phyloP scores from a whole-genome alignment of 2,329 filamentous ascomycete genomes.

The Calonectria naviculata region DNA sequence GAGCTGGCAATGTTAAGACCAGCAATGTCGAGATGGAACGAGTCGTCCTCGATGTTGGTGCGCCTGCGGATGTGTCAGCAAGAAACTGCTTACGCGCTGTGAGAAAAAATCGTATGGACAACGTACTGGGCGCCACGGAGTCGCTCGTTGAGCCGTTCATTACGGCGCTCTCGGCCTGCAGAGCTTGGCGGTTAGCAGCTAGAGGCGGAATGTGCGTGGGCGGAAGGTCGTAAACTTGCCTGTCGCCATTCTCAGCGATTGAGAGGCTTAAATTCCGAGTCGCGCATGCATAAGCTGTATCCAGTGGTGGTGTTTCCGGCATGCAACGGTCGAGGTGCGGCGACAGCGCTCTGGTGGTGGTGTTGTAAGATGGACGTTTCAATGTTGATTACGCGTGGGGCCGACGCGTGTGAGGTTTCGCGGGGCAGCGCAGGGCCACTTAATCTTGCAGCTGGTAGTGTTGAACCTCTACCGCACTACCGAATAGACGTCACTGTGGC shows the following conservation, averaged over 20 bases:
- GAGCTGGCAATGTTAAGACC: slow-evolving; percentile 48
- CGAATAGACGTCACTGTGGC: neutral
- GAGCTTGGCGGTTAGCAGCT: slow-evolving; percentile 12
- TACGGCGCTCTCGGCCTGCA: slow-evolving; percentile 60
- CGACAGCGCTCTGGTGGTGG: slow-evolving; percentile 9
- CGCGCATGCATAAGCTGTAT: slow-evolving; percentile 17
- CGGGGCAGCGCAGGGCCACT: slow-evolving; percentile 30
- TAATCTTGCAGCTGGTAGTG: neutral
- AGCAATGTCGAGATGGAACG: slow-evolving; percentile 66
- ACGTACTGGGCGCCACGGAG: slow-evolving; percentile 73
- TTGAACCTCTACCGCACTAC: too few relatives aligned
- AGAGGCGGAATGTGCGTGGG: neutral
- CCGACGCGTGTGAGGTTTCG: slow-evolving; percentile 37
- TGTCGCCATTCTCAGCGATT: slow-evolving; percentile 46
- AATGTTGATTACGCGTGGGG: slow-evolving; percentile 35
- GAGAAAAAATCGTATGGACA: neutral
- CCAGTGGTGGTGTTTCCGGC: neutral
- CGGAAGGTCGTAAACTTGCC: slow-evolving; percentile 36
- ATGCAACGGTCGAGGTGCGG: neutral
- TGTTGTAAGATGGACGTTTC: slow-evolving; percentile 38
- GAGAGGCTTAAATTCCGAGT: neutral
- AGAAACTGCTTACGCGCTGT: neutral
- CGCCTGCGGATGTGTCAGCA: slow-evolving; percentile 49
- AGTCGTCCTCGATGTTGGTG: slow-evolving; percentile 69
- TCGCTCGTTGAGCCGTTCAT: slow-evolving; percentile 72